Percentiles rank a stretch among this genome's conserved stretches.
Conservation (phyloP, 805 yeast genomes). For the Ogataea minuta region DNA sequence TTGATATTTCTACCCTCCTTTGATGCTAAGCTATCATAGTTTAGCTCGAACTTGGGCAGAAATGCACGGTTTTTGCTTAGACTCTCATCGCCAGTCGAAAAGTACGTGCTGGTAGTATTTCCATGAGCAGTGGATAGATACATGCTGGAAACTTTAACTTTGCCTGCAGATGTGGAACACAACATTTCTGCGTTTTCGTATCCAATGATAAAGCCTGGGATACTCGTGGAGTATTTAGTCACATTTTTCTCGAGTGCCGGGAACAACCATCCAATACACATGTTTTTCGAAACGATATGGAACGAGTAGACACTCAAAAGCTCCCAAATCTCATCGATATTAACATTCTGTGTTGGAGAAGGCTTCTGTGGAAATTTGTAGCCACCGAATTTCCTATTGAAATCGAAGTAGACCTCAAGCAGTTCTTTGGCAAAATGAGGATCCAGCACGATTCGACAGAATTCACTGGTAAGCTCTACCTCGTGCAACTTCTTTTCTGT, state of each 20-base stretch:
- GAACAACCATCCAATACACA: constrained; percentile 80
- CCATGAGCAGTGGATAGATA: constrained; percentile 74
- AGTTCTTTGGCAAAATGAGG: constrained; percentile 38
- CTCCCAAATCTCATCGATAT: constrained; percentile 17
- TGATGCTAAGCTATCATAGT: constrained; percentile 32
- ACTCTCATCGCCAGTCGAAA: constrained; percentile 43
- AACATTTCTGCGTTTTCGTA: constrained; percentile 70
- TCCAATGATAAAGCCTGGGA: constrained; percentile 77
- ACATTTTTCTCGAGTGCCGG: constrained; percentile 38
- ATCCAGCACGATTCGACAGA: constrained; percentile 56
- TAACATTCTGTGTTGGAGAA: constrained; percentile 1
- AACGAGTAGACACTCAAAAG: constrained; percentile 45
- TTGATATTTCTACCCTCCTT: constrained; percentile 38
- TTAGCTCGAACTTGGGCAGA: constrained; percentile 65
- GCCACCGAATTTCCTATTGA: constrained; percentile 8
- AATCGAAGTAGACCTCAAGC: constrained; percentile 19
- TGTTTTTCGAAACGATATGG: constrained; percentile 58
- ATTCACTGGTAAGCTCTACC: constrained; percentile 56
- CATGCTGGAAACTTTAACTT: constrained; percentile 64
- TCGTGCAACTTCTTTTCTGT: constrained; percentile 36
- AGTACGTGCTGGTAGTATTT: constrained; percentile 44
- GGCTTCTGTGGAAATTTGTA: not conserved
- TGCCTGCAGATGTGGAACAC: constrained; percentile 60
- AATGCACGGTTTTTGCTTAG: constrained; percentile 58
- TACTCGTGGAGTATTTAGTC: constrained; percentile 3